These are phyloP conservation scores for Pseudogymnoascus sp. DNA, from an alignment of 2,329 filamentous ascomycete genomes.

Conservation along the genomic window DNA sequence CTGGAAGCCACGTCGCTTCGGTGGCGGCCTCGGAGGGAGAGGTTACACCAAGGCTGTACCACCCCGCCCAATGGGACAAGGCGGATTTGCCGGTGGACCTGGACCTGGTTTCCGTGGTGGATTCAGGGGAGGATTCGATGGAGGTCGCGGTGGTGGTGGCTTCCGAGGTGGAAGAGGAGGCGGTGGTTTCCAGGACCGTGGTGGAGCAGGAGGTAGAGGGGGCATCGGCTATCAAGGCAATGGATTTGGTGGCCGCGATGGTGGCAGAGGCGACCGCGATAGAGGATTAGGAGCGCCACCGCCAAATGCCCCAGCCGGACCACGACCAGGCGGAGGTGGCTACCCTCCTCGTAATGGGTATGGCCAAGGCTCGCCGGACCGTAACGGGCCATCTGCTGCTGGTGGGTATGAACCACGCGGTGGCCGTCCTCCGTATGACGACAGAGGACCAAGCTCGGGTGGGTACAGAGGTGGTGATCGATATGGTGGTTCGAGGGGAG, in stretches of 20 bases:
- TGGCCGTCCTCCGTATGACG: conserved; percentile 51
- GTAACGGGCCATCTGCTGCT: conserved; percentile 25
- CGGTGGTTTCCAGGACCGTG: conserved; percentile 25
- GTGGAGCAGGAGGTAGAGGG: conserved; percentile 25
- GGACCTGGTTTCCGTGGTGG: conserved; percentile 31
- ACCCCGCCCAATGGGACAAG: conserved; percentile 59
- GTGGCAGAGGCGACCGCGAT: conserved; percentile 14
- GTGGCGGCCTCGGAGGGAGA: conserved; percentile 84
- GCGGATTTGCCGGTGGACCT: conserved; percentile 43
- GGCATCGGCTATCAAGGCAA: conserved; percentile 27
- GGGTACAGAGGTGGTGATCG: conserved; percentile 27
- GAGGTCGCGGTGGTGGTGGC: conserved; percentile 43
- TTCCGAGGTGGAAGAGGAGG: conserved; percentile 23
- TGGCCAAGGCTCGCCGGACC: conserved; percentile 25
- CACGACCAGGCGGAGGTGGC: conserved; percentile 43
- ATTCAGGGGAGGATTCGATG: conserved; percentile 30
- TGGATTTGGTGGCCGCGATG: conserved; percentile 18
- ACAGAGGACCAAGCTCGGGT: conserved; percentile 42
- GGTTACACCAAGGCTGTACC: conserved; percentile 80
- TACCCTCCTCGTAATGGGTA: conserved; percentile 31
- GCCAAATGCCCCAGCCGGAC: conserved; percentile 52
- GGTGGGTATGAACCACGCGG: conserved; percentile 47
- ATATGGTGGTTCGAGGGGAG: conserved; percentile 31
- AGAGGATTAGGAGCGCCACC: conserved; percentile 44
- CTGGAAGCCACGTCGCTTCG: conserved; percentile 86